Conservation (phyloP, 2,329 filamentous ascomycete species). For the Ceratocystis lukuohia region DNA sequence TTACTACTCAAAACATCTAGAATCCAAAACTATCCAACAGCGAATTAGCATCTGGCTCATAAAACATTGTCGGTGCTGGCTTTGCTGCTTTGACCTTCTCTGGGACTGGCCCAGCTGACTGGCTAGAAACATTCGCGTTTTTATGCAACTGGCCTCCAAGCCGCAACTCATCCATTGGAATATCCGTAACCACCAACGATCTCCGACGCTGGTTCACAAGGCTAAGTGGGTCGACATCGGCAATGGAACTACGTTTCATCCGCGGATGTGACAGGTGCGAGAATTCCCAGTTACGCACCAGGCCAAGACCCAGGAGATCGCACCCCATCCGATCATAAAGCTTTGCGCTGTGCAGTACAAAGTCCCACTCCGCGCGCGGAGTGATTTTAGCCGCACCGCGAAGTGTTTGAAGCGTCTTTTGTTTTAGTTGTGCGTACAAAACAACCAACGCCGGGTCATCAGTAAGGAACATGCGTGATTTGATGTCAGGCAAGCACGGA, state of each 20-base stretch:
- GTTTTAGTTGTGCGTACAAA: conserved; percentile 73
- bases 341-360: conserved; percentile 72
- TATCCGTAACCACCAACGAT: conserved; percentile 67
- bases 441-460: conserved; percentile 85
- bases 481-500: conserved; percentile 53
- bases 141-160: conserved; percentile 24
- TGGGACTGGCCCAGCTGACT: neutral
- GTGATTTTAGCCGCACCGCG: conserved; percentile 72
- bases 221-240: conserved; percentile 46
- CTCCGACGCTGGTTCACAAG: conserved; percentile 53
- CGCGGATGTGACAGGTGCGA: conserved; percentile 35
- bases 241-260: conserved; percentile 30
- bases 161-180: conserved; percentile 36
- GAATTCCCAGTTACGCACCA: conserved; percentile 77
- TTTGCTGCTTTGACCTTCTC: conserved; percentile 32
- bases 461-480: conserved; percentile 67
- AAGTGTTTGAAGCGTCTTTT: conserved; percentile 68
- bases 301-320: conserved; percentile 72
- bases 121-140: conserved; percentile 22
- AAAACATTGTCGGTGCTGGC: conserved; percentile 61
- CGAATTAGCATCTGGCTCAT: conserved; percentile 83
- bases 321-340: conserved; percentile 88
- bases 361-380: conserved; percentile 71
- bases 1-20: conserved; percentile 28
- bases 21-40: conserved; percentile 90